phyloP scores from a whole-genome alignment of 495 filamentous ascomycete genomes.

The Podospora tetraspora region DNA sequence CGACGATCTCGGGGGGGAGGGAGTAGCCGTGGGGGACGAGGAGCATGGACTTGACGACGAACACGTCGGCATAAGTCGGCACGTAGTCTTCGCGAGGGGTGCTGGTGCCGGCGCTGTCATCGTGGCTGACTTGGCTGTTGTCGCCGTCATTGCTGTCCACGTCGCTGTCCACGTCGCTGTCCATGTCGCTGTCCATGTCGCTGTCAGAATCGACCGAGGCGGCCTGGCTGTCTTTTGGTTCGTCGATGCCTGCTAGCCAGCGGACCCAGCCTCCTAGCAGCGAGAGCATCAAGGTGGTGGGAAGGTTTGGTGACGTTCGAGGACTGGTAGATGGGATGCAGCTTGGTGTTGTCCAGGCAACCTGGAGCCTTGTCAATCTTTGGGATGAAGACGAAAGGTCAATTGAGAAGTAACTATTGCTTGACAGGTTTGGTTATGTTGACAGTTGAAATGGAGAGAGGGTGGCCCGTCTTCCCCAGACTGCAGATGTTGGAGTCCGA shows the following conservation, averaged over 20 bases:
- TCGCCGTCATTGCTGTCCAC: neutral
- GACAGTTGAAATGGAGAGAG: neutral
- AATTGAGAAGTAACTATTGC: neutral
- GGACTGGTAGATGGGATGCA: neutral
- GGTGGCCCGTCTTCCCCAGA: neutral
- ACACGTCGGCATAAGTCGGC: conserved; percentile 40
- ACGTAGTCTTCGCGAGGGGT: conserved; percentile 13
- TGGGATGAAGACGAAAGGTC: neutral
- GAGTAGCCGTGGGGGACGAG: conserved; percentile 23
- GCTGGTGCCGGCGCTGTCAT: neutral
- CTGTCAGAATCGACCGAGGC: neutral
- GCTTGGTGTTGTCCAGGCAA: neutral
- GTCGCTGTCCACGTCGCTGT: no score
- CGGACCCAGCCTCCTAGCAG: neutral
- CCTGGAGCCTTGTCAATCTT: no score
- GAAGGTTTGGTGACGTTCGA: neutral
- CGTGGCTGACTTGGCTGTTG: neutral
- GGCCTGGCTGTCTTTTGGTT: neutral
- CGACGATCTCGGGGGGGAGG: conserved; percentile 60
- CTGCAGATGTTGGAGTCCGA: neutral
- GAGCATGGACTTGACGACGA: conserved; percentile 43
- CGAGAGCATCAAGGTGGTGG: neutral
- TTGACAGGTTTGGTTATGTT: neutral
- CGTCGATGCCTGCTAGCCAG: neutral
- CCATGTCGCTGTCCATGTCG: no score